Conservation (phyloP, 2,329 filamentous ascomycete species). For the Hypoxylon sp. region DNA sequence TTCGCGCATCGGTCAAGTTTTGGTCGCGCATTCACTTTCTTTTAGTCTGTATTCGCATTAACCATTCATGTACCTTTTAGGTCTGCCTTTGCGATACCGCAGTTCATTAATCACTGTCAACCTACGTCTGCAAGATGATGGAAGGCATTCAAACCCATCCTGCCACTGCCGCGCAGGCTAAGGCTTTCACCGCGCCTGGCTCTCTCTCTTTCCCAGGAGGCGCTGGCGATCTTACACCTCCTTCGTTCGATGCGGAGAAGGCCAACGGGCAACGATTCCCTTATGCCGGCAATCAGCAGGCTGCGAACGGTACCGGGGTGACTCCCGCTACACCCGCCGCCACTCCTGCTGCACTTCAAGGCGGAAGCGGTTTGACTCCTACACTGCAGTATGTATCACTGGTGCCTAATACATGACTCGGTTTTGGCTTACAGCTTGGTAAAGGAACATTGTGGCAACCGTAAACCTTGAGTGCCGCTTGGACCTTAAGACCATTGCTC, state of each 20-base stretch:
- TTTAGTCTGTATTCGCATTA: background rate
- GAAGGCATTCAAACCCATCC: conserved; percentile 73
- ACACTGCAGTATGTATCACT: conserved; percentile 93
- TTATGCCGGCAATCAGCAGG: conserved; percentile 67
- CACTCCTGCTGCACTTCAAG: conserved; percentile 84
- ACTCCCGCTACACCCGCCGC: conserved; percentile 91
- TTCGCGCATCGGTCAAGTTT: background rate
- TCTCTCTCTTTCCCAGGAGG: conserved; percentile 93
- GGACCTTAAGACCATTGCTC: conserved; percentile 98
- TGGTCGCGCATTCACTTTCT: background rate
- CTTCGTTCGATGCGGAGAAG: conserved; percentile 77
- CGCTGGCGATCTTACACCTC: conserved; percentile 84
- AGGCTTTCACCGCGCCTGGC: conserved; percentile 92
- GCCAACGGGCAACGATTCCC: conserved; percentile 60
- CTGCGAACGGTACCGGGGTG: conserved; percentile 79
- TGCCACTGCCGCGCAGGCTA: conserved; percentile 89
- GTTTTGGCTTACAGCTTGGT: conserved; percentile 66
- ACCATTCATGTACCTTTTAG: background rate
- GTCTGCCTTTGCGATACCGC: conserved; percentile 24
- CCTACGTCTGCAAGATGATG: conserved; percentile 47
- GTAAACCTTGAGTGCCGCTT: conserved; percentile 98
- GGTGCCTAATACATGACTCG: conserved; percentile 54
- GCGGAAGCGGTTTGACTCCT: conserved; percentile 89
- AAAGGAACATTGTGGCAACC: conserved; percentile 98
- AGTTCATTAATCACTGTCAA: conserved; percentile 13